A percentile compares a stretch with the other conserved stretches of the same genome.
Evolutionary conservation across 2,329 filamentous ascomycete genomes (phyloP).

Genomic region (Aspergillus nomiae): DNA sequence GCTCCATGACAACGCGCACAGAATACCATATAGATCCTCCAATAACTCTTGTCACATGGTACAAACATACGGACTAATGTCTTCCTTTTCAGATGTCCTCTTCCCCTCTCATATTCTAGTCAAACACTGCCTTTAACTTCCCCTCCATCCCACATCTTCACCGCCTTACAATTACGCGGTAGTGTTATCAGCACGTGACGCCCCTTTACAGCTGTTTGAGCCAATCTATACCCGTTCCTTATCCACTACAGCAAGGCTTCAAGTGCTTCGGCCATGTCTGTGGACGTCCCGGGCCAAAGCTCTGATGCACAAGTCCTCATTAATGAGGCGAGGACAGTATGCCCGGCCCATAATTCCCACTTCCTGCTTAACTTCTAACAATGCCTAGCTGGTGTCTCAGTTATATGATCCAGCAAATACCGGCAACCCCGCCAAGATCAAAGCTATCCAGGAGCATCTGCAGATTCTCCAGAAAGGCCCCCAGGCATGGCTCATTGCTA

Average conservation of each 20-base stretch:
- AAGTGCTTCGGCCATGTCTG: slow-evolving; percentile 30
- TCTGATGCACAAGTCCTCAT: slow-evolving; percentile 29
- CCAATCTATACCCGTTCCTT: slow-evolving; percentile 20
- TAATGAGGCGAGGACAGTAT: slow-evolving; percentile 32
- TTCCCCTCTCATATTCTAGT: neutral
- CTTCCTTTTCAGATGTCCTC: neutral
- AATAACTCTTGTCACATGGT: neutral
- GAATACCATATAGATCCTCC: neutral
- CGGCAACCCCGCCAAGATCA: slow-evolving; percentile 45
- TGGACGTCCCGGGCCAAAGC: slow-evolving; percentile 24
- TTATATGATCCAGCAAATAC: slow-evolving; percentile 49
- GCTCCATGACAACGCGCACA: neutral
- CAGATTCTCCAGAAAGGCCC: slow-evolving; percentile 77
- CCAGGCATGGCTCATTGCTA: slow-evolving; percentile 83
- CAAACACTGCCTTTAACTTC: neutral
- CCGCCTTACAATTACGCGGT: slow-evolving; percentile 19
- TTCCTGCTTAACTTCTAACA: neutral
- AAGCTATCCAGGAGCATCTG: slow-evolving; percentile 70
- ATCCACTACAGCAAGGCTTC: slow-evolving; percentile 10
- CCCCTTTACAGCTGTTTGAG: slow-evolving; percentile 9
- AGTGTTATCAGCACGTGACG: slow-evolving; percentile 30
- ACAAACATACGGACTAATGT: neutral
- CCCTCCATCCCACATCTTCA: slow-evolving; percentile 20
- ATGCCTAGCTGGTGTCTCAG: slow-evolving; percentile 41
- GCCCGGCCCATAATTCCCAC: neutral